Conservation (phyloP, 805 yeast genomes). For the Saccharomycopsis javanensis region DNA sequence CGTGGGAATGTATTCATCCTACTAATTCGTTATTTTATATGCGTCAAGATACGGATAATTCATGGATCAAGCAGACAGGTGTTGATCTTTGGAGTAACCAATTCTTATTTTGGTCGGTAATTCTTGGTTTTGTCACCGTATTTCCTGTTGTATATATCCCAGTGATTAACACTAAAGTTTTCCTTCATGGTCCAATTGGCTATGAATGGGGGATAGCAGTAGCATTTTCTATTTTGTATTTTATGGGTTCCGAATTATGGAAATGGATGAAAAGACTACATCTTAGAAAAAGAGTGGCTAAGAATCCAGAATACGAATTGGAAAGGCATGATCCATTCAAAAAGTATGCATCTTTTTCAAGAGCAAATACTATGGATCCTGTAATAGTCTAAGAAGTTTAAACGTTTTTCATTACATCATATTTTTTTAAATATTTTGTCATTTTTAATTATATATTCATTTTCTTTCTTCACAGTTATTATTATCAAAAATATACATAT, state of each 20-base stretch:
- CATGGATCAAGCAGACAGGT: conserved; percentile 45
- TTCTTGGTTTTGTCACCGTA: conserved; percentile 57
- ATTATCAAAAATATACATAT: too few relatives aligned
- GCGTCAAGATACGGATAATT: conserved; percentile 56
- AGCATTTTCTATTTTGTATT: conserved; percentile 47
- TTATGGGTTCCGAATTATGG: conserved; percentile 55
- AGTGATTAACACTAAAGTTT: conserved; percentile 70
- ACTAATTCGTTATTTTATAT: conserved; percentile 60
- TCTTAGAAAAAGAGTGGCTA: conserved; percentile 29
- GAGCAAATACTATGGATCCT: conserved; percentile 34
- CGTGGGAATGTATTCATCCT: conserved; percentile 77
- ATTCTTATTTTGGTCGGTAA: conserved; percentile 72
- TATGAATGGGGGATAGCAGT: conserved; percentile 77
- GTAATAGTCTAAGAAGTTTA: background rate
- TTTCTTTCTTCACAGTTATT: too few relatives aligned
- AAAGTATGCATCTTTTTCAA: conserved; percentile 49
- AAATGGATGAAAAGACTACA: conserved; percentile 56
- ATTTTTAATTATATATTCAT: background rate
- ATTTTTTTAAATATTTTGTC: background rate
- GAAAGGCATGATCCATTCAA: conserved; percentile 55
- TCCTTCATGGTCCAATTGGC: conserved; percentile 59
- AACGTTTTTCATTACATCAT: background rate
- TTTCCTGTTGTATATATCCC: conserved; percentile 85
- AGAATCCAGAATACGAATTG: conserved; percentile 54
- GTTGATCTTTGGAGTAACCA: conserved; percentile 64